Evolutionary conservation across 768 basidiomycete genomes (phyloP), one percentile per base, ranked within the genome.

Genomic region (Multifurca ochricompacta): DNA sequence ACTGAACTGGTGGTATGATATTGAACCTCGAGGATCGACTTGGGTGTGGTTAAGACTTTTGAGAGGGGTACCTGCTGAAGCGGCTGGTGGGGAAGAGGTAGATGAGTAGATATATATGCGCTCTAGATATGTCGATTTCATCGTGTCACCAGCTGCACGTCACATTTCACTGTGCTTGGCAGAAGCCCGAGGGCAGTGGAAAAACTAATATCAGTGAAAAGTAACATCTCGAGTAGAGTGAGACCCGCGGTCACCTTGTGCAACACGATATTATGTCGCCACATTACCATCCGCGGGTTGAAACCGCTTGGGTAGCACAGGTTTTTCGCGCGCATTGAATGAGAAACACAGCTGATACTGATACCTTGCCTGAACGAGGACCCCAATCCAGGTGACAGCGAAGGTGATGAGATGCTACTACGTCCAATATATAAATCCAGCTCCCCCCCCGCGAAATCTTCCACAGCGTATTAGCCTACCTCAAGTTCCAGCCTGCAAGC

Each of bases 1-100:
- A 1, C 62, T 89, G 19, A 93, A 93, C 63, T 91, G 87, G 83
- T 93, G 90, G 90, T 91, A 89, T 65, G 90, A 93, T 62, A 76
- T 85, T 59, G 85, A 90, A 65, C 77, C 83, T 66, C 70, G 75
- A 51, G 87, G 89, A 13, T 77, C 78, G 71, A 69, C 76, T 6
- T 91, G 87, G 87, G 75, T 85, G 14, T 71, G 81, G 66, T 66
- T 88, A 21, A 83, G 75, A 53, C 77, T 84, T 65, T 65, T 90
- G 62, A 71, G 83, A 62, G 63, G 69, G 21, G 27, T 40, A 9
- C 34, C 48, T 23, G 35, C 52, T 27, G 45, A 18, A 31, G 21
- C 39, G n/a, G 19, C 50, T 9, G 56, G 42, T 11, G 36, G 23
- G 25, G 56, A 57, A 13, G 39, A 57, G 18, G 40, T 34, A 18